Evolutionary conservation across 495 filamentous ascomycete genomes (phyloP).

Genomic region (Hypoxylon fragiforme): DNA sequence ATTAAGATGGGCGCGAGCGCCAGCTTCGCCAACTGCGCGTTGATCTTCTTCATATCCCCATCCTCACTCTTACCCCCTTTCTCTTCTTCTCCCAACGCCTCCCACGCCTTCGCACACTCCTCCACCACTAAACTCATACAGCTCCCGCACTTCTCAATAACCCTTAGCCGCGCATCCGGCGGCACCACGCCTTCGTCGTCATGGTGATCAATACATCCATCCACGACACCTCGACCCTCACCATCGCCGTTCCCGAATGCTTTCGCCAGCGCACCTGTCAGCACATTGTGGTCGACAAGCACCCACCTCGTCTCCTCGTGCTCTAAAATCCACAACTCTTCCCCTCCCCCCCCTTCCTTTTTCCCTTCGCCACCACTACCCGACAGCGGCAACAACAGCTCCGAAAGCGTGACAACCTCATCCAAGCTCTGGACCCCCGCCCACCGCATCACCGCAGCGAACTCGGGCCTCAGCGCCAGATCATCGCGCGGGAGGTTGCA

Average conservation of each 20-base stretch:
- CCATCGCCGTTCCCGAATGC: too few relatives aligned
- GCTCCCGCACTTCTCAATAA: constrained; percentile 73
- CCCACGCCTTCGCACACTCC: constrained; percentile 63
- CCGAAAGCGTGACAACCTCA: constrained; percentile 57
- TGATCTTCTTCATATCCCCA: constrained; percentile 31
- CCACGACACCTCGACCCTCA: too few relatives aligned
- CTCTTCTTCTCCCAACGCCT: constrained; percentile 33
- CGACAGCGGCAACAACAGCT: too few relatives aligned
- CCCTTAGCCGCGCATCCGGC: constrained; percentile 53
- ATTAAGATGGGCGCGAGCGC: constrained; percentile 80
- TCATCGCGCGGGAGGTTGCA: constrained; percentile 73
- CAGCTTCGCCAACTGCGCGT: constrained; percentile 69
- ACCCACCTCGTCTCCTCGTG: constrained; percentile 57
- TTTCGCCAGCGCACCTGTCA: constrained; percentile 62
- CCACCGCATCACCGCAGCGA: constrained; percentile 57
- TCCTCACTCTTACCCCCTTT: constrained; percentile 1
- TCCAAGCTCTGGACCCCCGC: constrained; percentile 45
- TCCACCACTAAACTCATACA: constrained; percentile 78
- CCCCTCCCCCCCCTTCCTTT: too few relatives aligned
- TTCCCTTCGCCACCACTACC: too few relatives aligned
- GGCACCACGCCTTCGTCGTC: constrained; percentile 73
- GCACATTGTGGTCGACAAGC: constrained; percentile 88
- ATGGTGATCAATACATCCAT: constrained; percentile 93
- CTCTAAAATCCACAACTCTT: too few relatives aligned
- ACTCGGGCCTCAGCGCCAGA: constrained; percentile 78